Conservation (phyloP, 495 filamentous ascomycete species). For the Pyrenula massariospora region DNA sequence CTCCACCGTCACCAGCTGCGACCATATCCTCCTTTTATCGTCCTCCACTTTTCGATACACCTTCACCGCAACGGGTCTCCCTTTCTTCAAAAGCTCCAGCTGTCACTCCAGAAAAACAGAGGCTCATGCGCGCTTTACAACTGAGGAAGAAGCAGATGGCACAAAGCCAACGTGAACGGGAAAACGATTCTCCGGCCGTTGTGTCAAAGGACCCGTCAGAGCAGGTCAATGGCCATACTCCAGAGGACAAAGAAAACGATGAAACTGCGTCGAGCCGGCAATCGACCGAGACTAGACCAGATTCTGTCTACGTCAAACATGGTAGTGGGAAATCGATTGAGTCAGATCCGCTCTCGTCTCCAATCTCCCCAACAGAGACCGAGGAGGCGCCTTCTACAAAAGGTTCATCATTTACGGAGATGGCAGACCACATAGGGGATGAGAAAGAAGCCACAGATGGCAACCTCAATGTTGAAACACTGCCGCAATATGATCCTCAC, state of each 20-base stretch:
- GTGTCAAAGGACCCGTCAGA: background rate
- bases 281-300: background rate
- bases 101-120: conserved; percentile 79
- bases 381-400: background rate
- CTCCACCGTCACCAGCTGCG: conserved; percentile 34
- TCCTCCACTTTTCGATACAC: conserved; percentile 28
- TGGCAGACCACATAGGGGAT: background rate
- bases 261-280: background rate
- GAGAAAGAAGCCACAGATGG: background rate
- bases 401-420: background rate
- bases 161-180: conserved; percentile 24
- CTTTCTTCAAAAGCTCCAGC: conserved; percentile 37
- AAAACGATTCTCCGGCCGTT: conserved; percentile 7
- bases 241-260: background rate
- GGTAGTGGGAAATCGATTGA: background rate
- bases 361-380: background rate
- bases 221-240: background rate
- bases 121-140: conserved; percentile 88
- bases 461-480: background rate
- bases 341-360: background rate
- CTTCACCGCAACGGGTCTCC: conserved; percentile 18
- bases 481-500: background rate
- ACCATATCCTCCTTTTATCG: background rate
- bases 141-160: conserved; percentile 68
- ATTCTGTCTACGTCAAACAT: background rate